phyloP scores from a whole-genome alignment of 2,329 filamentous ascomycete genomes.

The Dactylellina cionopaga region DNA sequence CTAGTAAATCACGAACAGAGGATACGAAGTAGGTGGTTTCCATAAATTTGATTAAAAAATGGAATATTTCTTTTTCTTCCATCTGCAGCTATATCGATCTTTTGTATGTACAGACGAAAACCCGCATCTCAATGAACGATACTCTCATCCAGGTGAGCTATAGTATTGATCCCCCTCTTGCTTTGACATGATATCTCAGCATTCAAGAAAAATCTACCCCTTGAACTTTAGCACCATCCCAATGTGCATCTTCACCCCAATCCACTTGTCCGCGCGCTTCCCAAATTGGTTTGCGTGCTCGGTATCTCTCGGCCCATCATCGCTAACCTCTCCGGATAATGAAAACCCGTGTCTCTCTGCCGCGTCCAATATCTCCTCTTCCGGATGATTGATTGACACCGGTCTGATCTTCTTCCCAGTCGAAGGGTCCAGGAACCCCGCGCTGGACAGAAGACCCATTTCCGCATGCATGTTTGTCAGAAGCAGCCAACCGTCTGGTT shows the following conservation, averaged over 20 bases:
- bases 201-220: constrained; percentile 47
- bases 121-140: no score
- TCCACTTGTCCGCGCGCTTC: constrained; percentile 72
- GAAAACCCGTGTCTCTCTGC: constrained; percentile 64
- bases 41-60: background rate
- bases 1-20: constrained; percentile 73
- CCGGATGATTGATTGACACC: constrained; percentile 68
- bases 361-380: constrained; percentile 66
- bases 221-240: constrained; percentile 60
- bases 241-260: constrained; percentile 68
- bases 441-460: constrained; percentile 68
- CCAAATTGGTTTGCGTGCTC: constrained; percentile 70
- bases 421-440: constrained; percentile 69
- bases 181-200: no score
- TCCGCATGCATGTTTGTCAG: constrained; percentile 76
- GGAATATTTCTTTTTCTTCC: background rate
- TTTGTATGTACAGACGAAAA: no score
- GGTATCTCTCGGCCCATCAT: constrained; percentile 64
- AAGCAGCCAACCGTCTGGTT: constrained; percentile 65
- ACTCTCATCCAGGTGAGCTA: no score
- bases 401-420: constrained; percentile 69
- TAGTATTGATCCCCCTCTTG: no score
- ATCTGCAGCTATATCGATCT: no score
- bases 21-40: constrained; percentile 64
- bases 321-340: constrained; percentile 61